Evolutionary conservation across 257 asterid species (phyloP), one percentile per base, ranked within the genome.

Genomic region (Capsicum baccatum): DNA sequence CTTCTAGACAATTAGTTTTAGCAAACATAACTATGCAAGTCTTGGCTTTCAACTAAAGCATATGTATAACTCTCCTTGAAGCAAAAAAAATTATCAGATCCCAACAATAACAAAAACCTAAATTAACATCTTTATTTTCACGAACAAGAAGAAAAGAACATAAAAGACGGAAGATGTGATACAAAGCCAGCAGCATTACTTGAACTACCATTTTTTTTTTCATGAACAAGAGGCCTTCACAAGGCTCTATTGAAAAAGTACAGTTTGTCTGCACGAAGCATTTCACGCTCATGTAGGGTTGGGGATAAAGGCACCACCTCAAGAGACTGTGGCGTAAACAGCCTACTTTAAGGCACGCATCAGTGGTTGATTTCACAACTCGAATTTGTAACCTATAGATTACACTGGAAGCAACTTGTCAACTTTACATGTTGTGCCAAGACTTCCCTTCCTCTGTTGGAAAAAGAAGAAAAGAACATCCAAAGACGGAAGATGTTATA

Each of bases 401-500:
- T 5, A 39, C 44, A 39, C 44, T 3, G 44, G 44, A 39, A 26
- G 33, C 44, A 39, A 39, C 5, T 39, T 39, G 44, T 39, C 44
- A 39, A 39, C 44, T 39, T 39, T 39, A 39, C 44, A 1, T 4
- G 44, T 39, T 39, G 44, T 4, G 3, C 44, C 4, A 39, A 39
- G 44, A 39, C 44, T 39, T 2, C 3, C 44, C 44, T 39, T 39
- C 44, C 44, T 39, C 44, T 39, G 44, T 39, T 39, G 44, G 4
- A 39, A 39, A 39, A 3, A 39, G 33, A 26, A 26, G 33, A 39
- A 58, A 59, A 59, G 11, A 59, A 59, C 11, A 59, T 59, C 73
- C 15, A 56, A 14, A 56, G 47, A 81, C 19, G 81, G 83, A 71
- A 85, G 4, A 39, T 39, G 63, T 56, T 84, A 35, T 84, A 62